phyloP scores from a whole-genome alignment of 768 basidiomycete genomes.

The Russula foetens region DNA sequence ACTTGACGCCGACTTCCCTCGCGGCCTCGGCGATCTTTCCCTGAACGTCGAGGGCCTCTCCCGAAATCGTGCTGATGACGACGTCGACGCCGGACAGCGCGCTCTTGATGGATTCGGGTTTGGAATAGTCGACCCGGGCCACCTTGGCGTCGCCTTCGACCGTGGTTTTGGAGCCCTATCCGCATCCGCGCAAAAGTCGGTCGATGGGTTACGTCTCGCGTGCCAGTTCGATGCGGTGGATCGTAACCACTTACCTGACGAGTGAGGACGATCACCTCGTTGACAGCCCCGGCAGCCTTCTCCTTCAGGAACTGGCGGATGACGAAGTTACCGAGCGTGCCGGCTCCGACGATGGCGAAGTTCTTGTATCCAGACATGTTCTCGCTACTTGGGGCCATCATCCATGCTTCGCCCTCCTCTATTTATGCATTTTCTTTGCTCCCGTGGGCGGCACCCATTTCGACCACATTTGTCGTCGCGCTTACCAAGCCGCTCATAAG shows the following conservation, averaged over 20 bases:
- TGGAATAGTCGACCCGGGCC: slow-evolving; percentile 12
- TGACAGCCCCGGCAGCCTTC: slow-evolving; percentile 4
- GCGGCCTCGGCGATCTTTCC: too few relatives aligned
- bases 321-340: slow-evolving; percentile 12
- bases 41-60: slow-evolving; percentile 15
- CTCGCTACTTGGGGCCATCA: too few relatives aligned
- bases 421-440: too few relatives aligned
- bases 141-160: slow-evolving; percentile 1
- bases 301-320: slow-evolving; percentile 7
- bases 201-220: too few relatives aligned
- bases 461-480: not conserved
- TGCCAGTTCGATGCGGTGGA: too few relatives aligned
- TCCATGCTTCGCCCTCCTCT: too few relatives aligned
- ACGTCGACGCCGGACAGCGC: slow-evolving; percentile 12
- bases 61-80: slow-evolving; percentile 13
- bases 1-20: slow-evolving; percentile 24
- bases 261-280: slow-evolving; percentile 8
- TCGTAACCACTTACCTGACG: too few relatives aligned
- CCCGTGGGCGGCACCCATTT: too few relatives aligned
- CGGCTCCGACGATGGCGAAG: slow-evolving; percentile 17
- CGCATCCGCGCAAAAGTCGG: too few relatives aligned
- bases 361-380: slow-evolving; percentile 13
- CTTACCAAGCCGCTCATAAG: not conserved
- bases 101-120: not conserved
- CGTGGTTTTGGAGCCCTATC: too few relatives aligned